Evolutionary conservation across 139 green algal genomes (phyloP), one percentile per base, ranked within the genome.

Genomic region (Asterochloris sp.): DNA sequence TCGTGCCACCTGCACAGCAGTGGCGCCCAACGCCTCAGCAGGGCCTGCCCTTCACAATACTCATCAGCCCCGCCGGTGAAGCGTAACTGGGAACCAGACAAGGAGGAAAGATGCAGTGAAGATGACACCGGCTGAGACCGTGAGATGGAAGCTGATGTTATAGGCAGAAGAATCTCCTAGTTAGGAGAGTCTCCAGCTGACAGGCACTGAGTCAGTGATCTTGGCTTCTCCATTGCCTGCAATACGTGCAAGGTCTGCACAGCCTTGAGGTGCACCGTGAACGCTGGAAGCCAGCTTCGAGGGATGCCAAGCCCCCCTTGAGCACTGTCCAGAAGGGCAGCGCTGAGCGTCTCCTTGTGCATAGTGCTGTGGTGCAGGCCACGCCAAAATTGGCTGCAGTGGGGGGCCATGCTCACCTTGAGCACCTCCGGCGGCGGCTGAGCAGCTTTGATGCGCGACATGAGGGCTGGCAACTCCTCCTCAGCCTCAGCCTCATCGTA

Each of bases 371-470:
- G 4, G 19, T 71, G 66, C 66, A 26, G 66, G 66, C 66, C 21
- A 71, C 19, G 21, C 19, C 66, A 71, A 71, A 71, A 10, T 21
- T 2, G 66, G 19, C 71, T 88, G 83, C 38, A 54, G 38, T 54
- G 38, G 38, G 38, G 73, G 64, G 61, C 29, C 24, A 54, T 67
- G 64, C 74, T 75, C 67, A 80, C 83, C 74, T 82, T 82, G 61
- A 89, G 63, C 23, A 89, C 82, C 73, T 89, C 86, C 23, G 83
- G 73, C 13, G 88, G 88, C 16, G 84, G 86, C 26, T 83, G 29
- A 13, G 86, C 84, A 66, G 82, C 83, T 68, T 82, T 66, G 62
- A 91, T 67, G 13, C 79, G 79, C 12, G 38, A 23, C 76, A 86
- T 60, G 19, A 89, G 82, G 2, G 62, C 79, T 16, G 75, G 13